These are phyloP conservation scores for Magnaporthiopsis incrustans DNA, from an alignment of 2,329 filamentous ascomycete genomes.

Conservation along the genomic window DNA sequence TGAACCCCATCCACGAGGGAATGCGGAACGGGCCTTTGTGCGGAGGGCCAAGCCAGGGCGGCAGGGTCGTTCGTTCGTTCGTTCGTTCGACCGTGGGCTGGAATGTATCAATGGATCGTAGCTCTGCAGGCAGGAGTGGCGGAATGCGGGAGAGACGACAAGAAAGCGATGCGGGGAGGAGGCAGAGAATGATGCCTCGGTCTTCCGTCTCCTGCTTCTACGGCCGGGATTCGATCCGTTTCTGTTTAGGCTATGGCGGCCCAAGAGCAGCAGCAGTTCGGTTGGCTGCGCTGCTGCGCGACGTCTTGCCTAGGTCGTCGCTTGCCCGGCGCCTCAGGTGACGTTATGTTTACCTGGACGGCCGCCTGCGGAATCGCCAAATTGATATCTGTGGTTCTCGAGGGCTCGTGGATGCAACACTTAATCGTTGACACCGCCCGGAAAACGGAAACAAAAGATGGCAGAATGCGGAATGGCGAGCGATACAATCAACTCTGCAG, in stretches of 20 bases:
- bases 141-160: not conserved
- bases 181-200: not conserved
- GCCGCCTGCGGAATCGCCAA: not conserved
- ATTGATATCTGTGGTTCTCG: not conserved
- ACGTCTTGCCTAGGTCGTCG: not conserved
- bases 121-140: not conserved
- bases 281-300: too few species aligned
- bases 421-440: not conserved
- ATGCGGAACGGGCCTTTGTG: conserved; percentile 3
- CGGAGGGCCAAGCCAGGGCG: not conserved
- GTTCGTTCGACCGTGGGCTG: too few species aligned
- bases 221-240: not conserved
- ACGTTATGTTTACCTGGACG: not conserved
- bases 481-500: not conserved
- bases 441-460: not conserved
- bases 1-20: not conserved
- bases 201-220: not conserved
- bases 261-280: too few species aligned
- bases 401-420: not conserved
- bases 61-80: not conserved
- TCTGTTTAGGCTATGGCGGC: not conserved
- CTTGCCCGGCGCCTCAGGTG: not conserved
- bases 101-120: not conserved
- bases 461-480: not conserved
- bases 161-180: not conserved